Evolutionary conservation across 2,329 filamentous ascomycete species (phyloP), one percentile per base, ranked within the genome.

Genomic region (Thielaviopsis euricoi): DNA sequence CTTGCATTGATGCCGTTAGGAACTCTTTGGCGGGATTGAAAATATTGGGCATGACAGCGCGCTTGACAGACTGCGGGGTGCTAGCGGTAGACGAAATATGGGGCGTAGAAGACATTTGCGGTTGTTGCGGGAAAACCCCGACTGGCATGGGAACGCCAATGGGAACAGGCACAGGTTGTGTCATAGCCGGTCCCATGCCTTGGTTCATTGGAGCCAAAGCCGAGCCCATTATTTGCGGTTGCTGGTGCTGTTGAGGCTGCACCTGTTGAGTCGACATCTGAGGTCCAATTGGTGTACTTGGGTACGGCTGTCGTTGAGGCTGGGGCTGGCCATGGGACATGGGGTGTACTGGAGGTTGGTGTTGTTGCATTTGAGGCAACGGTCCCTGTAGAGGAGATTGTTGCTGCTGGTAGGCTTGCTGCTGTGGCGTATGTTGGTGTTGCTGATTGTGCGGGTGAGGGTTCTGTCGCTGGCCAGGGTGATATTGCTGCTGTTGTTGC

Each of bases 1-100:
- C 58, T 40, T 52, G 51, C 13, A 60, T 25, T 15, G 55, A 55
- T 9, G 55, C 29, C 23, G 55, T 55, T 17, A 60, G 25, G 25
- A 60, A 60, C 52, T 60, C 58, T 2, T 33, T 52, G 3, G 55
- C 58, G 3, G 58, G 58, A n/a, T 60, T 60, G 54, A 60, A 60
- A 10, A 60, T 60, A 21, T 60, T 55, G 3, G 58, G 55, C 58
- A 60, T 60, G 17, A 53, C 43, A 12, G 51, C 58, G 17, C 55
- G 51, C 29, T 57, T 57, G 15, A 25, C 40, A n/a, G 10, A 49
- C 6, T 48, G 29, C 19, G 55, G 55, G 25, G 40, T 55, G 53
- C 53, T 19, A 33, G 52, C 2, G 58, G 53, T 26, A 13, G 60
- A 33, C 33, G 46, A n/a, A 23, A 58, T 55, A 55, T 58, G 37